phyloP scores from a whole-genome alignment of 371 early-diverging fungal species.

The Mucor plumbeus region DNA sequence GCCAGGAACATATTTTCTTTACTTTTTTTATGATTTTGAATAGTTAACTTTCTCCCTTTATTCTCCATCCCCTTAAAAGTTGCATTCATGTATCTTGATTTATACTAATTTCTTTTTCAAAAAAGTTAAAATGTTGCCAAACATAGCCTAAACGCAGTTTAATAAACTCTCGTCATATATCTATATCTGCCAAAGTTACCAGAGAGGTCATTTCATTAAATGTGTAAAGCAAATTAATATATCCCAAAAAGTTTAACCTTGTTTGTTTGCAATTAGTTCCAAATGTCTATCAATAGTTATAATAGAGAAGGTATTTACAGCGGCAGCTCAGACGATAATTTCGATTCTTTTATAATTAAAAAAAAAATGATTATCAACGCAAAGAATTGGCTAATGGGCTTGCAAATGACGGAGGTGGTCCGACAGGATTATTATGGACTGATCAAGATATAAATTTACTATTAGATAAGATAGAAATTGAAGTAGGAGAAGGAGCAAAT shows the following conservation, averaged over 20 bases:
- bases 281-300: not conserved
- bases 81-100: not conserved
- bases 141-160: not conserved
- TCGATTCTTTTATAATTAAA: not conserved
- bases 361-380: not conserved
- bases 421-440: constrained; percentile 3
- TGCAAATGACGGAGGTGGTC: not conserved
- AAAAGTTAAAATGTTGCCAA: not conserved
- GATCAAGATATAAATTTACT: constrained; percentile 18
- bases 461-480: constrained; percentile 23
- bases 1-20: no score
- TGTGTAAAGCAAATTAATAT: not conserved
- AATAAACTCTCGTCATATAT: not conserved
- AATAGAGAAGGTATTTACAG: not conserved
- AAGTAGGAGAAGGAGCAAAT: constrained; percentile 26
- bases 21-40: no score
- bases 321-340: not conserved
- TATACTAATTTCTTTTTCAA: not conserved
- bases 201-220: not conserved
- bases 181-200: not conserved
- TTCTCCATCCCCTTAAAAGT: not conserved
- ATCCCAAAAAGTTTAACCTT: constrained; percentile 1
- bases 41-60: no score
- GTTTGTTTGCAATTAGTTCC: not conserved
- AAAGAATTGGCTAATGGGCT: constrained; percentile 5